A percentile compares a stretch with the other conserved stretches of the same genome.
Evolutionary conservation across 179 eudicot species (phyloP).

Genomic region (Camellia oleifera): DNA sequence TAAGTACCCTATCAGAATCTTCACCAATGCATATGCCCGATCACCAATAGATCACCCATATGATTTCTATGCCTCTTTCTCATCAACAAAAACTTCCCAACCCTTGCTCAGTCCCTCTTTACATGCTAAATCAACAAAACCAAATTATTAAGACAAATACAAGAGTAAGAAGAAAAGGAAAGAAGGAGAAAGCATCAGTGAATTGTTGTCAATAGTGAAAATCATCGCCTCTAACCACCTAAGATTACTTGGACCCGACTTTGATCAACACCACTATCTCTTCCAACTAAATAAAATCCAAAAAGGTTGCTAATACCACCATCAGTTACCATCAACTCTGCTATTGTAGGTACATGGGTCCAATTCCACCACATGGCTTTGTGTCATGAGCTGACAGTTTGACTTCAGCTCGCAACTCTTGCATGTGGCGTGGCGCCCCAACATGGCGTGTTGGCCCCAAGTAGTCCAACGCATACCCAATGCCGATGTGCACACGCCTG

Average conservation of each 20-base stretch:
- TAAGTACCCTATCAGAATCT: no score
- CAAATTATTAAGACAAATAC: no score
- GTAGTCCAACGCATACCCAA: no score
- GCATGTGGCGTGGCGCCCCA: no score
- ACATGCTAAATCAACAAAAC: background rate
- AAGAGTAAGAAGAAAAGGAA: no score
- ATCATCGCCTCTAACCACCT: background rate
- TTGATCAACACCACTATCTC: background rate
- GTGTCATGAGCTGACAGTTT: no score
- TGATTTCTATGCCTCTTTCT: background rate
- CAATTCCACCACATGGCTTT: no score
- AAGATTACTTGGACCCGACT: background rate
- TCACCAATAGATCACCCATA: background rate
- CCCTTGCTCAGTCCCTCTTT: background rate
- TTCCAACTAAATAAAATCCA: background rate
- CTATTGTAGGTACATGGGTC: no score
- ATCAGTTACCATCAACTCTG: background rate
- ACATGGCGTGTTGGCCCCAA: no score
- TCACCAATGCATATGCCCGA: background rate
- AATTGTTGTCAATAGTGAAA: background rate
- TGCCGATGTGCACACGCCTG: no score
- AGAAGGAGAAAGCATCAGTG: background rate
- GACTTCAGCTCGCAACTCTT: no score
- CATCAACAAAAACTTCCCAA: background rate
- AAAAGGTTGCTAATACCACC: background rate